Conservation (phyloP, 2,329 filamentous ascomycete genomes). For the Cytospora paraplurivora region DNA sequence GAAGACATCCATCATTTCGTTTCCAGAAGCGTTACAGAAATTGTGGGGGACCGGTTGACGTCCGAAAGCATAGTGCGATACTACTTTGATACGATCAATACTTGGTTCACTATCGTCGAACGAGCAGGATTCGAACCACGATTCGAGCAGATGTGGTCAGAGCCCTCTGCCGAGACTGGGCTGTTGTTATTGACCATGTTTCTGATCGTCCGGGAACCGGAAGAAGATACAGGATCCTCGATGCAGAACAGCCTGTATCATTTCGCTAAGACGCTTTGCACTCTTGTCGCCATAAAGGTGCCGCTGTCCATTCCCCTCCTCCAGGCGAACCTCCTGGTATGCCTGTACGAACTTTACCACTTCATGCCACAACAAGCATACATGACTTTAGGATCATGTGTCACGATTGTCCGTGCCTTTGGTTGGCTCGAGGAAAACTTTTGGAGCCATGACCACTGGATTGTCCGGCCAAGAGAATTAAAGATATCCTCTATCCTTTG, state of each 20-base stretch:
- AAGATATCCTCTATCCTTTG: constrained; percentile 37
- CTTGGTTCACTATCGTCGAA: constrained; percentile 37
- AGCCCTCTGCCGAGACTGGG: constrained; percentile 35
- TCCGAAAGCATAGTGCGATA: constrained; percentile 32
- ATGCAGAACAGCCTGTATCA: constrained; percentile 35
- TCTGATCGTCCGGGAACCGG: constrained; percentile 33
- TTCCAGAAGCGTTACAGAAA: constrained; percentile 34
- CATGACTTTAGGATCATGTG: constrained; percentile 34
- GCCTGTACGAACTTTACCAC: constrained; percentile 37
- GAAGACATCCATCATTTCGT: constrained; percentile 35
- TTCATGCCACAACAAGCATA: constrained; percentile 37
- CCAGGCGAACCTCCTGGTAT: constrained; percentile 36
- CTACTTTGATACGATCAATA: constrained; percentile 36
- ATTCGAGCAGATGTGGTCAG: constrained; percentile 33
- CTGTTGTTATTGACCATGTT: constrained; percentile 36
- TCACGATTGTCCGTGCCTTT: constrained; percentile 35
- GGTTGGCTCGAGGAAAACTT: constrained; percentile 34
- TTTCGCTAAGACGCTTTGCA: constrained; percentile 34
- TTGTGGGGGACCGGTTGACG: constrained; percentile 31
- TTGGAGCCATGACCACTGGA: constrained; percentile 33
- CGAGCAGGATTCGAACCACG: constrained; percentile 31
- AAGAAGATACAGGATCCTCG: constrained; percentile 28
- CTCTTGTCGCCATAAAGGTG: constrained; percentile 33
- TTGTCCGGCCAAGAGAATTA: constrained; percentile 30
- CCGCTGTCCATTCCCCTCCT: constrained; percentile 33